Conservation (phyloP, 192 early-diverging fungal species). For the Cetraspora pellucida region DNA sequence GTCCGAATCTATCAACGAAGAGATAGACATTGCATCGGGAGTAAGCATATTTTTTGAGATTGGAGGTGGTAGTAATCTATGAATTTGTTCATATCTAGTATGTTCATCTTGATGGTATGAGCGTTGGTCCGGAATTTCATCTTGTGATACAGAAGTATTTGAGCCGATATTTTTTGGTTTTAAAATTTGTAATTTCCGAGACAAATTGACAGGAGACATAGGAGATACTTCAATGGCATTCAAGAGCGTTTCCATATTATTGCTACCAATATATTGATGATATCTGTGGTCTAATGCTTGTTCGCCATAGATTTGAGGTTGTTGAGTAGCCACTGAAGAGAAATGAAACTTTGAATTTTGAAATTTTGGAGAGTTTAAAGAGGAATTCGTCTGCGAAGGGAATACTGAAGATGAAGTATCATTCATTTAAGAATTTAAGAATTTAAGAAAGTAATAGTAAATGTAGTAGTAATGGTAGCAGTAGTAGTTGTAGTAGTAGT, state of each 20-base stretch:
- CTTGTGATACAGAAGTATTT: not conserved
- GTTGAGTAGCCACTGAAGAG: conserved; percentile 4
- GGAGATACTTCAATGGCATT: conserved; percentile 31
- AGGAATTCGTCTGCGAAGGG: not conserved
- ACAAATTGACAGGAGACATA: too few relatives aligned
- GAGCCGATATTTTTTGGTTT: not conserved
- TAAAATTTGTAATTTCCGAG: not conserved
- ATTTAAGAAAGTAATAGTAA: not conserved
- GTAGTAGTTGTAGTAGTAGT: too few relatives aligned
- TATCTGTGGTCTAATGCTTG: conserved; percentile 29
- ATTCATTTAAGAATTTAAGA: not conserved
- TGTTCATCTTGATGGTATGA: not conserved
- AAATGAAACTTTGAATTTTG: conserved; percentile 24
- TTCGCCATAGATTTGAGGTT: conserved; percentile 35
- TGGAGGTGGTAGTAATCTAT: conserved; percentile 66
- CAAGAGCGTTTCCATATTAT: conserved; percentile 30
- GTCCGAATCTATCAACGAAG: conserved; percentile 54
- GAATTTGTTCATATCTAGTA: not conserved
- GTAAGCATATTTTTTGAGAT: conserved; percentile 77
- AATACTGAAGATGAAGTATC: not conserved
- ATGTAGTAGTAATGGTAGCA: too few relatives aligned
- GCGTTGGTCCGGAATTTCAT: not conserved
- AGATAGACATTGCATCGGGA: conserved; percentile 76
- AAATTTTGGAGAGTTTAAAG: too few relatives aligned
- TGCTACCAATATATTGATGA: conserved; percentile 6